phyloP scores from a whole-genome alignment of 352 stramenopile species.

The Ophiocytium majus region DNA sequence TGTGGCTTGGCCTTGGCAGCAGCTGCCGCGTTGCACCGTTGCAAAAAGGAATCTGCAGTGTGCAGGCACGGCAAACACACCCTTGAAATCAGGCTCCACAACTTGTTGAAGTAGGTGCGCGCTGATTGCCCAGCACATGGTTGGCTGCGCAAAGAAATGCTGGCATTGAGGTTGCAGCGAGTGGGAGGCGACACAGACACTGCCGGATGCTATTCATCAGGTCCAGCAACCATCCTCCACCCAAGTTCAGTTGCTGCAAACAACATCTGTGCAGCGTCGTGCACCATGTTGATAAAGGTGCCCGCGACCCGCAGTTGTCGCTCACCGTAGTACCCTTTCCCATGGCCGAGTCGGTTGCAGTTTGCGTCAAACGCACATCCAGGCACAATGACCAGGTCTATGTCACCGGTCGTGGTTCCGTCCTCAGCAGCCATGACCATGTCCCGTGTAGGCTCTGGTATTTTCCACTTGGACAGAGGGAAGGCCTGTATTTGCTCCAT shows the following conservation, averaged over 20 bases:
- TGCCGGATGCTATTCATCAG: too few relatives aligned
- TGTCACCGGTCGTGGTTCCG: constrained; percentile 28
- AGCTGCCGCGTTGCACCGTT: background rate
- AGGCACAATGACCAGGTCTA: constrained; percentile 74
- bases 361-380: constrained; percentile 72
- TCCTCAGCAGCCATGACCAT: constrained; percentile 56
- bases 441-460: constrained; percentile 72
- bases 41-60: background rate
- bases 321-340: constrained; percentile 79
- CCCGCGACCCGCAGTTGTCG: background rate
- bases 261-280: constrained; percentile 2
- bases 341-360: constrained; percentile 75
- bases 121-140: too few relatives aligned
- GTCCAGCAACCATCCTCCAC: background rate
- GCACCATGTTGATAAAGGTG: background rate
- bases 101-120: too few relatives aligned
- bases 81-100: too few relatives aligned
- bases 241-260: constrained; percentile 16
- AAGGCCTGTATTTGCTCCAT: constrained; percentile 71
- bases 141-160: too few relatives aligned
- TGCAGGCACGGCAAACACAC: too few relatives aligned
- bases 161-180: too few relatives aligned
- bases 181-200: too few relatives aligned
- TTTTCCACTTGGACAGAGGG: constrained; percentile 79
- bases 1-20: background rate